These are phyloP conservation scores for Ganoderma resinaceum DNA, from an alignment of 1,284 basidiomycete species.

Conservation along the genomic window DNA sequence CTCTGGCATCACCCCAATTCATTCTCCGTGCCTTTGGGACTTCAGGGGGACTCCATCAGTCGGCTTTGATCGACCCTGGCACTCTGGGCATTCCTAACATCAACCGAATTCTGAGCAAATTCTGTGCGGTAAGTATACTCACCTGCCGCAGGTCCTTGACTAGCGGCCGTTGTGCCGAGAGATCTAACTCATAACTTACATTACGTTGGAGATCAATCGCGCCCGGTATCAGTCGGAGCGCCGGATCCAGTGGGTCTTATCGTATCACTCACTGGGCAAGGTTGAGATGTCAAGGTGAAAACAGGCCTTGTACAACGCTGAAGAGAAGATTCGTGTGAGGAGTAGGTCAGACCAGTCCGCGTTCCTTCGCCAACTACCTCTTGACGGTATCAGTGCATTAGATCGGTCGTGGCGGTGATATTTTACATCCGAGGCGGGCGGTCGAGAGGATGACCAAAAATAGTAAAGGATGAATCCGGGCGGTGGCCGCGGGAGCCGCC, in stretches of 20 bases:
- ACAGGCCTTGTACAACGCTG: not conserved
- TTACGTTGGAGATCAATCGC: not conserved
- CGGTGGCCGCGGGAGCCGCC: not conserved
- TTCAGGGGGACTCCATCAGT: not conserved
- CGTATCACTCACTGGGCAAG: not conserved
- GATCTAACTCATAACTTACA: not conserved
- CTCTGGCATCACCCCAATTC: not conserved
- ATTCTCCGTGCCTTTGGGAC: not conserved
- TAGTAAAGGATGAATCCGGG: not conserved
- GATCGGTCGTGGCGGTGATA: not conserved
- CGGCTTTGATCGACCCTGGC: conserved; percentile 1
- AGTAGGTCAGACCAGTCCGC: not conserved
- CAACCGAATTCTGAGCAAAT: not conserved
- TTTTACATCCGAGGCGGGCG: not conserved
- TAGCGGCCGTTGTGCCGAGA: not conserved
- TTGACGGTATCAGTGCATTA: not conserved
- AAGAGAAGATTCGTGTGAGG: not conserved
- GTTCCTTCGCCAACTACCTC: too few species aligned
- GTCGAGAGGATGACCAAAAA: not conserved
- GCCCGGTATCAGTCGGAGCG: not conserved
- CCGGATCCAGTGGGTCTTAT: not conserved
- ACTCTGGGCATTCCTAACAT: not conserved
- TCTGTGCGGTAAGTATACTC: not conserved
- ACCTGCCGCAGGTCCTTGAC: not conserved
- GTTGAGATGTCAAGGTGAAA: not conserved